Base-by-base conservation (phyloP, 352 stramenopile species). In the Phytophthora chlamydospora region DNA sequence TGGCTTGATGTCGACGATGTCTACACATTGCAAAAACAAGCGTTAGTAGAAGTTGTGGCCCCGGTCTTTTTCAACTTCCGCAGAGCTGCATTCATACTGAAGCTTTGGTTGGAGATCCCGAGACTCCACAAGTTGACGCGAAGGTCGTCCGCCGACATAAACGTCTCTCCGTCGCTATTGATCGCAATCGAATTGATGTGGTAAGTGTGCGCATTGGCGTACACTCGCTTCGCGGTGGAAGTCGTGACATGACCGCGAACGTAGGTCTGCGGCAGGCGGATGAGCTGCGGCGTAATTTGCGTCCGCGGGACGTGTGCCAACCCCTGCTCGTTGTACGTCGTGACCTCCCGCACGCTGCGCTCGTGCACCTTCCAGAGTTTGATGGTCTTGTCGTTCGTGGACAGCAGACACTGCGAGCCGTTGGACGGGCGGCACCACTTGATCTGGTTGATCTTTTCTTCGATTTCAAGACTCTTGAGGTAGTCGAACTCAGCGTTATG, bases 401-500 rank as follows among this genome's bases (percentile, higher is more conserved):
- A 95, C 36, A 99, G 80, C 39, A 99, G 64, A 50, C 97, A 98
- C 42, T 96, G 76, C n/a, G 91, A 85, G 48, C 95, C 91, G 68
- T 92, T 96, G 38, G 80, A 88, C 8, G 81, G 71, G n/a, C 80
- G 75, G 58, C 91, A 97, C 90, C 93, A 99, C 64, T 96, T 96
- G 71, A 99, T 98, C 46, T 98, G 82, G 72, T 98, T 98, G 68
- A 99, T 98, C 60, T 98, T 98, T 66, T 98, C 95, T 62, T 99
- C 95, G 60, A 99, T 98, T 58, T 99, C 96, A 6, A 98, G 80
- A 58, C 89, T 98, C 70, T 98, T 99, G 39, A 99, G 77, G 79
- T 98, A 99, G 76, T 99, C 96, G 62, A 99, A 99, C 71, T 99
- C 96, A n/a, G 91, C 76, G 34, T 96, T 97, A 76, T 99, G 96